Base-by-base conservation (phyloP, 148 eudicot species). In the Chenopodium album region DNA sequence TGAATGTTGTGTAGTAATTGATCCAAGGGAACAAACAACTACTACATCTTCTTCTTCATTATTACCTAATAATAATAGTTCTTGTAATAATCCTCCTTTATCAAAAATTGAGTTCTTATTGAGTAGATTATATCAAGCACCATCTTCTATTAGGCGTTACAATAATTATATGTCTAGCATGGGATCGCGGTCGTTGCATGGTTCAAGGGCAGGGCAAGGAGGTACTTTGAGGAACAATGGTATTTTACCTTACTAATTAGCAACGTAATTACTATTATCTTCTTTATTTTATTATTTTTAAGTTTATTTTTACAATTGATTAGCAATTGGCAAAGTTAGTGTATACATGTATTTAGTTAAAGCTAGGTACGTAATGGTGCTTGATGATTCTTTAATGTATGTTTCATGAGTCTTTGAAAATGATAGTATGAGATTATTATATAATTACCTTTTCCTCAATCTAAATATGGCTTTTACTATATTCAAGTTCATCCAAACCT, bases 231-330 rank as follows among this genome's bases (percentile, higher is more conserved):
- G 79, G 67, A 71, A 32, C 9, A 77, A 66, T 19, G 70, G 73
- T 60, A 69, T 80, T 34, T 79, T 86, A 56, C 88, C 88, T 47
- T 80, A 78, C 41, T 83, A 73, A 80, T 68, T 34, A 26, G 29
- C 50, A 41, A 5, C 44, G 5, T 41, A 6, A 41, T 3, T 34
- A 34, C 41, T 34, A 41, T 6, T 41, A 41, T 41, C 44, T 41
- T 41, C 44, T 41, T 41, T 41, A 71, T 14, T 50, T 16, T n/a
- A 31, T 50, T 64, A 16, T 66, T 78, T 1, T 14, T 0, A 37
- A 37, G 0, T 65, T 26, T 12, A 16, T 7, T 54, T 29, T 28
- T 14, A 2, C 4, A 31, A 68, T 19, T 32, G 54, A 11, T 50
- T 50, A 12, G 54, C 13, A 12, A 63, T 63, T n/a, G n/a, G 1